phyloP scores from a whole-genome alignment of 2,329 filamentous ascomycete genomes.

The Cladosporium velox region DNA sequence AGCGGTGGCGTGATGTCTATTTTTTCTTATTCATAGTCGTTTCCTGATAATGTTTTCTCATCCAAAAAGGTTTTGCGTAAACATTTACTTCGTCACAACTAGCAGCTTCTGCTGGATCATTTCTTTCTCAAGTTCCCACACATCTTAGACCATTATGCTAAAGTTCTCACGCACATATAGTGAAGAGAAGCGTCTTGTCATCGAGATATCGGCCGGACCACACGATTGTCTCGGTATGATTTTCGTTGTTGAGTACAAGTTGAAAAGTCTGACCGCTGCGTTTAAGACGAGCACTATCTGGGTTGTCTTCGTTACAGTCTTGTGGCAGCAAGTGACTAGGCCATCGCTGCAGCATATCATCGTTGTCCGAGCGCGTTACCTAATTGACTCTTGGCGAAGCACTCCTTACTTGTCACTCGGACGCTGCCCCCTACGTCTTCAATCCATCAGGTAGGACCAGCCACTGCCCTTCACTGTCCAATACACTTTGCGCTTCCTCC shows the following conservation, averaged over 20 bases:
- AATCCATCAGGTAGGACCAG: background rate
- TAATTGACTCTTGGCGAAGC: background rate
- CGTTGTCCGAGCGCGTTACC: background rate
- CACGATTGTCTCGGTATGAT: background rate
- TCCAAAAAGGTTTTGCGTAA: background rate
- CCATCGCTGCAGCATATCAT: background rate
- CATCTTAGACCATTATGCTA: background rate
- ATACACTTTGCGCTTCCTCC: background rate
- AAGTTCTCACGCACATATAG: background rate
- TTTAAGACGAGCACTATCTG: background rate
- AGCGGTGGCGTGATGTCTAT: background rate
- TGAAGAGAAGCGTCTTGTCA: background rate
- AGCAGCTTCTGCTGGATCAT: background rate
- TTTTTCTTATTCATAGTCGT: background rate
- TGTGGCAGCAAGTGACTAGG: background rate
- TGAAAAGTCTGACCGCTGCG: background rate
- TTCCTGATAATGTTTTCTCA: background rate
- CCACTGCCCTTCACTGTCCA: slow-evolving; percentile 11
- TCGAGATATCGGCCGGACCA: background rate
- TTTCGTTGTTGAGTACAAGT: background rate
- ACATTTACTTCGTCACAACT: background rate
- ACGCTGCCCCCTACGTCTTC: background rate
- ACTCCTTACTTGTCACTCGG: background rate
- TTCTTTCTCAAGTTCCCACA: background rate
- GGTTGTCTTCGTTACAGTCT: background rate